phyloP scores from a whole-genome alignment of 441 rosid genomes.

The Corymbia calophylla region DNA sequence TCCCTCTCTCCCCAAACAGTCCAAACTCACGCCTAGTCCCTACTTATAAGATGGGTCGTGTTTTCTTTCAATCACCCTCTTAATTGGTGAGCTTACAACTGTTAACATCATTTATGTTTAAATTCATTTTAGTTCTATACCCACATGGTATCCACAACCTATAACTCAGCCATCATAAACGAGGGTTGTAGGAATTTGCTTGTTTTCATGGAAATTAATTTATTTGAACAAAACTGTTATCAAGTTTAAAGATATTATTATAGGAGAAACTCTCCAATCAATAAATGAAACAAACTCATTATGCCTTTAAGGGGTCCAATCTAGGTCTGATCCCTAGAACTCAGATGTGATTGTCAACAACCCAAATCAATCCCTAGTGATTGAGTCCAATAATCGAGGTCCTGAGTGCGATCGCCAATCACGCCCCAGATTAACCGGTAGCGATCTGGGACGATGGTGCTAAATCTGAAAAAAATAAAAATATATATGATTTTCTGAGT shows the following conservation, averaged over 20 bases:
- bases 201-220: neutral
- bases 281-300: neutral
- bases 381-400: neutral
- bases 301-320: neutral
- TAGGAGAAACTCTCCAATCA: fast-evolving
- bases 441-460: neutral
- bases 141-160: fast-evolving
- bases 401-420: fast-evolving
- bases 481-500: neutral
- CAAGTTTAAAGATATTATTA: too few species aligned
- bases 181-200: neutral
- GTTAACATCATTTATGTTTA: too few species aligned
- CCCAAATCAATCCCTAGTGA: neutral
- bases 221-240: neutral
- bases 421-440: fast-evolving
- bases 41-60: neutral
- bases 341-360: neutral
- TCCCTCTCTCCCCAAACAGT: neutral
- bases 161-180: neutral
- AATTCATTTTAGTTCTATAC: neutral
- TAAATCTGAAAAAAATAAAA: neutral
- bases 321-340: neutral
- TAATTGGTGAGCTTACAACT: neutral
- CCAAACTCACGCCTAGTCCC: neutral
- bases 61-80: neutral